Percentiles rank a stretch among this genome's conserved stretches.
Conservation (phyloP, 495 filamentous ascomycete species). For the Tetracladium marchalianum region DNA sequence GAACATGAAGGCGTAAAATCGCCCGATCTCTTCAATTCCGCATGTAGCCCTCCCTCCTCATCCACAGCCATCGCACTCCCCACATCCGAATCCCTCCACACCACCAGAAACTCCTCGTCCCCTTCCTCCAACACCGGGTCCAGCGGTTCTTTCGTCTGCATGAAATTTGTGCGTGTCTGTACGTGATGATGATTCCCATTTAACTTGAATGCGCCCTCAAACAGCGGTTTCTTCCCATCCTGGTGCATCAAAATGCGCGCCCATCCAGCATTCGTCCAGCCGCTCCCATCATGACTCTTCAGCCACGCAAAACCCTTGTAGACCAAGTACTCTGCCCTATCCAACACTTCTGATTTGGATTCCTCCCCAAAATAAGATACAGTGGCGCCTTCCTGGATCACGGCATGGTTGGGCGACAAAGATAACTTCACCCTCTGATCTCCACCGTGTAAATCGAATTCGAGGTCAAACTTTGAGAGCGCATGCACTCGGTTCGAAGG, state of each 20-base stretch:
- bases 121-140: conserved; percentile 58
- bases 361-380: conserved; percentile 63
- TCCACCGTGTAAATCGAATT: conserved; percentile 61
- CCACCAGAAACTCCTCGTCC: conserved; percentile 73
- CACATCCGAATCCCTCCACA: conserved; percentile 88
- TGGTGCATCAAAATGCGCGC: conserved; percentile 64
- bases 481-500: conserved; percentile 72
- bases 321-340: conserved; percentile 64
- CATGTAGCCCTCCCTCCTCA: conserved; percentile 13
- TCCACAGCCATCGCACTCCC: conserved; percentile 18
- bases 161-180: conserved; percentile 65
- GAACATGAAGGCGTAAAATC: conserved; percentile 11
- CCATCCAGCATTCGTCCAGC: conserved; percentile 81
- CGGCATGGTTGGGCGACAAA: conserved; percentile 88
- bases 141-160: conserved; percentile 56
- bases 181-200: conserved; percentile 79
- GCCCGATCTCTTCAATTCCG: conserved; percentile 15
- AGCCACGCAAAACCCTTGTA: conserved; percentile 75
- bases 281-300: conserved; percentile 42
- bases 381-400: conserved; percentile 65
- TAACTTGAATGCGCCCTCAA: conserved; percentile 84
- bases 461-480: conserved; percentile 70
- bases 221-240: conserved; percentile 72
- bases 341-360: conserved; percentile 53
- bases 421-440: conserved; percentile 64